Conservation (phyloP, 257 asterid species). For the Ilex asprella region DNA sequence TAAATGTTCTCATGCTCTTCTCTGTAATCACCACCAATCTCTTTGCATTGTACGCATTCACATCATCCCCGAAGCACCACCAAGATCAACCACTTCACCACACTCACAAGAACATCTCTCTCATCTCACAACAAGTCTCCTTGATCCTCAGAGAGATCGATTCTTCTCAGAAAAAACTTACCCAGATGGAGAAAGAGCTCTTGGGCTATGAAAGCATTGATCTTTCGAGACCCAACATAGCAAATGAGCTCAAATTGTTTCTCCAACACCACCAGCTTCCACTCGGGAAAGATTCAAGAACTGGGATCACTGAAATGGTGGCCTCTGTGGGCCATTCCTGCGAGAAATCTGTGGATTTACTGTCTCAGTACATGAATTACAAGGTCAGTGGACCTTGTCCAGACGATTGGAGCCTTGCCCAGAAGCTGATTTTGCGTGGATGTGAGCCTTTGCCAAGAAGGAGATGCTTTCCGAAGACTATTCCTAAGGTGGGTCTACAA, state of each 20-base stretch:
- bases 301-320: conserved; percentile 87
- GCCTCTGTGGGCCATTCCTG: conserved; percentile 71
- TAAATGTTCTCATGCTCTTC: conserved; percentile 63
- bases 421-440: conserved; percentile 52
- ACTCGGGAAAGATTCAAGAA: conserved; percentile 82
- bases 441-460: conserved; percentile 75
- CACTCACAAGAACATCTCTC: too few relatives aligned
- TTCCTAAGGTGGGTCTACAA: conserved; percentile 36
- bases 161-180: conserved; percentile 72
- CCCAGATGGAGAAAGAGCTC: conserved; percentile 80
- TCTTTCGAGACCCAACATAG: conserved; percentile 54
- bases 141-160: conserved; percentile 68
- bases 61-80: too few relatives aligned
- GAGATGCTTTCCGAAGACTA: conserved; percentile 49
- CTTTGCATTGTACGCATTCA: not conserved
- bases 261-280: conserved; percentile 55
- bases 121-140: conserved; percentile 40
- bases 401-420: conserved; percentile 66
- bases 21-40: too few relatives aligned
- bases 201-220: conserved; percentile 33
- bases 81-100: too few relatives aligned
- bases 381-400: conserved; percentile 53
- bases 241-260: conserved; percentile 50
- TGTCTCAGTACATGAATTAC: conserved; percentile 49
- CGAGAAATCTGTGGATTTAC: conserved; percentile 41